Evolutionary conservation across 1,284 basidiomycete species (phyloP).

Genomic region (Exobasidium rhododendri): DNA sequence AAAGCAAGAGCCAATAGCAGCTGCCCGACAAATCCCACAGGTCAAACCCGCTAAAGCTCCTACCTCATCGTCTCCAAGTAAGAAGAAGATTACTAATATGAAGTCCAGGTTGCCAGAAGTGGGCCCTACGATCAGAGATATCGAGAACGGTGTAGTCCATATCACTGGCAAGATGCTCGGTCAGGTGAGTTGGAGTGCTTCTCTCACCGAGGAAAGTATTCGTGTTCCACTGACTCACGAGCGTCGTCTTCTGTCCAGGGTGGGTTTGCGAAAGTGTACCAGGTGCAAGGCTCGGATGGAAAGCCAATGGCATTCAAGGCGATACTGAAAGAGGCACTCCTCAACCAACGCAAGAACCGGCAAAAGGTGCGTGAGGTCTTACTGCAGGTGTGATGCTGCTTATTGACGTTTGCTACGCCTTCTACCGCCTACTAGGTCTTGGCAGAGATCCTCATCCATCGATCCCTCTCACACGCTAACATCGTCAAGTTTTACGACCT

Average conservation of each 20-base stretch:
- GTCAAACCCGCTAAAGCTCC: not conserved
- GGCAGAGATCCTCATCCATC: slow-evolving; percentile 97
- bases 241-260: too few relatives aligned
- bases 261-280: slow-evolving; percentile 54
- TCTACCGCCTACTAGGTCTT: slow-evolving; percentile 59
- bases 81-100: slow-evolving; percentile 8
- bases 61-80: not conserved
- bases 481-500: slow-evolving; percentile 89
- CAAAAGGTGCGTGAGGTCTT: slow-evolving; percentile 46
- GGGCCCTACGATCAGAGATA: not conserved
- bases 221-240: not conserved
- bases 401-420: slow-evolving; percentile 61
- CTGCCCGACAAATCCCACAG: not conserved
- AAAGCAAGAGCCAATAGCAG: not conserved
- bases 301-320: slow-evolving; percentile 57
- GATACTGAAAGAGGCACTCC: slow-evolving; percentile 55
- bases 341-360: slow-evolving; percentile 56
- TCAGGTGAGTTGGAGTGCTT: slow-evolving; percentile 7
- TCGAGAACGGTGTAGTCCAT: slow-evolving; percentile 9
- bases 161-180: slow-evolving; percentile 7
- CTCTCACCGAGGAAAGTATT: not conserved
- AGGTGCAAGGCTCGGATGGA: slow-evolving; percentile 46
- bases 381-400: not conserved
- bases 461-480: slow-evolving; percentile 84
- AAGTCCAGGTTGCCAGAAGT: slow-evolving; percentile 8